Conservation (phyloP, 371 early-diverging fungal genomes). For the Mortierella polycephala region DNA sequence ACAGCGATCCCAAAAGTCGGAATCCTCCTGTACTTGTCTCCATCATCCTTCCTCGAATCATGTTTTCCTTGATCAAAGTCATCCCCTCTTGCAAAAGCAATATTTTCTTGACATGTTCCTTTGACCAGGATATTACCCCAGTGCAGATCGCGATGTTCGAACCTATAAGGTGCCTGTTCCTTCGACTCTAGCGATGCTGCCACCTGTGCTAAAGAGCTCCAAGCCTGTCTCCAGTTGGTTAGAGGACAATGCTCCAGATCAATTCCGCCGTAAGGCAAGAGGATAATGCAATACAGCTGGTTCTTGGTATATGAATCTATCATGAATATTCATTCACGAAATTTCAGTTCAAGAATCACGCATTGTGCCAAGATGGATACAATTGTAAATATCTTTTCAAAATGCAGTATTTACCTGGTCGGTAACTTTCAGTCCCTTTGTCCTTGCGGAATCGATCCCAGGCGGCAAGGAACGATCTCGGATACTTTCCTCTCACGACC, state of each 20-base stretch:
- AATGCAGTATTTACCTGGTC: conserved; percentile 57
- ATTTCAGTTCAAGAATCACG: too few relatives aligned
- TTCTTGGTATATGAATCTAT: conserved; percentile 51
- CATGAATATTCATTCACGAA: not conserved
- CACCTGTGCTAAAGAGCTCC: conserved; percentile 67
- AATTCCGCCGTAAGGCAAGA: conserved; percentile 76
- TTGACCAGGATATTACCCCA: conserved; percentile 90
- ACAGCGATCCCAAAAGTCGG: conserved; percentile 64
- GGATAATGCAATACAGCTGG: conserved; percentile 77
- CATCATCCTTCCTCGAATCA: not conserved
- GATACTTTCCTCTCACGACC: conserved; percentile 57
- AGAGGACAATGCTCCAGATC: conserved; percentile 70
- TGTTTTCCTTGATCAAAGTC: too few relatives aligned
- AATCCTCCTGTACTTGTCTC: conserved; percentile 18
- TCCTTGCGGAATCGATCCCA: conserved; percentile 77
- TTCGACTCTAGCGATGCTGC: conserved; percentile 68
- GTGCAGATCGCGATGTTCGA: conserved; percentile 91
- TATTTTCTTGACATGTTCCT: conserved; percentile 26
- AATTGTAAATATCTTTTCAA: not conserved
- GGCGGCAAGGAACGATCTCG: conserved; percentile 63
- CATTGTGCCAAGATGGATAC: not conserved
- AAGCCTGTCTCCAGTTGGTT: conserved; percentile 65
- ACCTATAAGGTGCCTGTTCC: conserved; percentile 65
- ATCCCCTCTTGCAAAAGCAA: conserved; percentile 23
- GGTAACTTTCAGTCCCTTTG: conserved; percentile 70